Percentiles rank a stretch among this genome's conserved stretches.
Evolutionary conservation across 257 asterid species (phyloP).

Genomic region (Fraxinus americana): DNA sequence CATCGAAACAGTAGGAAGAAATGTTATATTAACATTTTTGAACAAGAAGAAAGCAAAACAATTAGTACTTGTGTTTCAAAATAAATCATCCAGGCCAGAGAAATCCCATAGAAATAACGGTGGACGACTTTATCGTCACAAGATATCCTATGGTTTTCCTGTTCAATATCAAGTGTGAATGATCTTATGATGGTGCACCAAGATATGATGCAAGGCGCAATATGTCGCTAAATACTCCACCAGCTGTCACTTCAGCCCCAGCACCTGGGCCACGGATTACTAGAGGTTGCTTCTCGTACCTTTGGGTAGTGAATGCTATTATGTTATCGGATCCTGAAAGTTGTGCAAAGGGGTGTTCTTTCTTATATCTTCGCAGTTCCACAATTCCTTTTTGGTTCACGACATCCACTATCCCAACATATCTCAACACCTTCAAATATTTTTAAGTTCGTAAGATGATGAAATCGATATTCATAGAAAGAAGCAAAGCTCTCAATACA

Average conservation of each 20-base stretch:
- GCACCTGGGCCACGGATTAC: slow-evolving; percentile 99
- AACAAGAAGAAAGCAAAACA: not conserved
- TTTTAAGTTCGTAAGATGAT: slow-evolving; percentile 27
- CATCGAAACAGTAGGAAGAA: not conserved
- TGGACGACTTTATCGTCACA: not conserved
- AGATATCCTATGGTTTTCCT: not conserved
- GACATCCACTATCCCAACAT: slow-evolving; percentile 95
- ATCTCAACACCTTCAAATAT: slow-evolving; percentile 79
- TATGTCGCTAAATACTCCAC: slow-evolving; percentile 92
- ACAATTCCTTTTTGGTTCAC: slow-evolving; percentile 78
- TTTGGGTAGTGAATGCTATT: slow-evolving; percentile 93
- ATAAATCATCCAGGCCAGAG: not conserved
- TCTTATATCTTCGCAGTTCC: slow-evolving; percentile 70
- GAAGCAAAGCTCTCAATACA: not conserved
- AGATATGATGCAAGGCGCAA: slow-evolving; percentile 96
- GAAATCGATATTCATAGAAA: not conserved
- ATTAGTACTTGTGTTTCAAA: not conserved
- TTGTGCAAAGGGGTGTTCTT: slow-evolving; percentile 93
- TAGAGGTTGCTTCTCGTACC: slow-evolving; percentile 84
- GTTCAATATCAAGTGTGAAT: not conserved
- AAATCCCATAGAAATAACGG: not conserved
- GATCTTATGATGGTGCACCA: slow-evolving; percentile 83
- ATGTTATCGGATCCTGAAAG: slow-evolving; percentile 96
- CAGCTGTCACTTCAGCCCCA: slow-evolving; percentile 98
- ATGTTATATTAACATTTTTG: no score